Base-by-base conservation (phyloP, 257 asterid species). In the Rauvolfia tetraphylla region DNA sequence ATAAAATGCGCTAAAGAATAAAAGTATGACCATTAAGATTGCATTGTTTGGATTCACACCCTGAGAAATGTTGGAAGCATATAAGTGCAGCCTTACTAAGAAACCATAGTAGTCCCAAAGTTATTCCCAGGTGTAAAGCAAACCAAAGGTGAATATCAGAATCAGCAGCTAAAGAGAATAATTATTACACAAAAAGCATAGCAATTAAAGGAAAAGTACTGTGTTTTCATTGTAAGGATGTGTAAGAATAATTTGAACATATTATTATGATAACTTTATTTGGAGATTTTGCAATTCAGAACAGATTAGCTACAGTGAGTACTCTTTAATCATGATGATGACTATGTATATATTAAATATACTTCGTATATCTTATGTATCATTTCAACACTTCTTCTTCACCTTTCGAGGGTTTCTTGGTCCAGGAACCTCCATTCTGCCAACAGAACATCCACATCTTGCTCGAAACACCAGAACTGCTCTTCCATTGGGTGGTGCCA, bases 401-500 rank as follows among this genome's bases (percentile, higher is more conserved):
- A 89, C 87, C 93, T 89, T 95, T 61, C 95, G 82, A 53, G 85
- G n/a, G 81, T 89, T 95, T 77, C 75, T 84, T 7, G 93, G 87
- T 62, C 98, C 99, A 15, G 90, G 95, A 39, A 95, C 96, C 83
- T 95, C 99, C 97, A 95, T 83, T 78, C 88, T 89, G 33, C 96
- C 98, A 22, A 91, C 89, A 27, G 98, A 83, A 81, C 99, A 95
- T 61, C 99, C 99, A 79, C 99, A 95, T 78, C 97, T 88, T 0
- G 90, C 96, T 57, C 95, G 91, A 72, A 92, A 95, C 58, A 95
- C 89, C 46, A 95, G 86, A 61, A 95, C 89, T 12, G 98, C 99
- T 84, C 93, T 86, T 75, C 99, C 99, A 76, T 95, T 95, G 41
- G 88, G 89, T 0, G 99, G 99, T 13, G 96, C 98, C 96, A 93